Evolutionary conservation across 2,329 filamentous ascomycete genomes (phyloP), one percentile per base, ranked within the genome.

Genomic region (Gnomoniopsis sp.): DNA sequence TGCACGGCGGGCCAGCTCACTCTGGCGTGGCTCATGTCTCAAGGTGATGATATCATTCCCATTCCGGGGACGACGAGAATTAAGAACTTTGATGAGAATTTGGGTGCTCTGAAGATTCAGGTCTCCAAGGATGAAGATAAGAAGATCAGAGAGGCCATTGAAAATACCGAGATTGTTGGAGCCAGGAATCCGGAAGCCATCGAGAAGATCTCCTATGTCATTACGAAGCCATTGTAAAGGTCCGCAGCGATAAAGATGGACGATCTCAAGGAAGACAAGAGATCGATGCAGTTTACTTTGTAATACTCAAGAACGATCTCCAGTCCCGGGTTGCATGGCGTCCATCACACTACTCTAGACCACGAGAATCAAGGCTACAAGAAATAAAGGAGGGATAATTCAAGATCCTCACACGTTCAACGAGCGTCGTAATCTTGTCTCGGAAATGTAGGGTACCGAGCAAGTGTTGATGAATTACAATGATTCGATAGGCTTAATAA

Each of bases 11-110:
- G 74, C 0, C 83, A 87, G 71, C 71, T 87, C 23, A 81, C 80
- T 1, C 66, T 88, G 30, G 80, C 79, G 2, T 88, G 84, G 84
- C 69, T 85, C 38, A 68, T 77, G 49, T 71, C 73, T 23, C 78
- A 82, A 59, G 81, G 78, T 0, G 68, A 72, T 1, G 74, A 76
- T 52, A 60, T 64, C 34, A 75, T 84, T 43, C 80, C 81, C 1
- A 83, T 84, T 53, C 81, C 81, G 1, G 81, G 81, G 1, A 76
- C 80, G 15, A 78, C 75, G 0, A 78, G 69, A 8, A 67, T 67
- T 36, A 69, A 66, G 26, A 72, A 79, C 26, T 70, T 82, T 14
- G 62, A 71, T 23, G 79, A 82, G 68, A 83, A 83, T 60, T 36
- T 58, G 4, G 56, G 52, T 19, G 50, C 56, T 12, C 8, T 59